These are phyloP conservation scores for Eucalyptus caleyi DNA, from an alignment of 345 rosid species.

Conservation along the genomic window DNA sequence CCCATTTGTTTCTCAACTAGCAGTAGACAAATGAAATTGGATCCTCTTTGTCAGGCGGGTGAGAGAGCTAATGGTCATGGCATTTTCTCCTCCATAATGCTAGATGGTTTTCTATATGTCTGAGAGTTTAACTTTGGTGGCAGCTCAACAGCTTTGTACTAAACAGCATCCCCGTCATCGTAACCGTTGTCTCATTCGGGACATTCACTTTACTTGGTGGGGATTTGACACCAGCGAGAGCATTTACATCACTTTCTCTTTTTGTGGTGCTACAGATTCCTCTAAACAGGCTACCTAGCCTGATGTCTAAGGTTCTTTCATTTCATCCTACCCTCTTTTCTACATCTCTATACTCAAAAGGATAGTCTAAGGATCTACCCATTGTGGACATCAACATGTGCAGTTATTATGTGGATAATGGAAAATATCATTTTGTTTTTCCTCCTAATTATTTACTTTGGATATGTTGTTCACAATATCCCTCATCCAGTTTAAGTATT, in stretches of 20 bases:
- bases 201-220: constrained; percentile 85
- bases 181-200: constrained; percentile 84
- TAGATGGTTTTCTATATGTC: background rate
- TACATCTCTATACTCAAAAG: background rate
- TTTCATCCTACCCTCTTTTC: background rate
- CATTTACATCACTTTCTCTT: background rate
- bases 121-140: constrained; percentile 5
- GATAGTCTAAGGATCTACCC: too few species aligned
- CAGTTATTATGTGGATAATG: background rate
- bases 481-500: background rate
- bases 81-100: background rate
- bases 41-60: background rate
- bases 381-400: background rate
- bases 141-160: constrained; percentile 81
- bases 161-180: constrained; percentile 82
- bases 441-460: background rate
- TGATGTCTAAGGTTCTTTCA: constrained; percentile 61
- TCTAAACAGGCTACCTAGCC: constrained; percentile 74
- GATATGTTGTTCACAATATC: background rate
- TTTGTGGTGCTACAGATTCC: constrained; percentile 23
- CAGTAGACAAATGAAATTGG: background rate
- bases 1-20: background rate
- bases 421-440: background rate
- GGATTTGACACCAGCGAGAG: constrained; percentile 1
- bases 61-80: background rate